Evolutionary conservation across 257 asterid genomes (phyloP).

Genomic region (Solanum rostratum): DNA sequence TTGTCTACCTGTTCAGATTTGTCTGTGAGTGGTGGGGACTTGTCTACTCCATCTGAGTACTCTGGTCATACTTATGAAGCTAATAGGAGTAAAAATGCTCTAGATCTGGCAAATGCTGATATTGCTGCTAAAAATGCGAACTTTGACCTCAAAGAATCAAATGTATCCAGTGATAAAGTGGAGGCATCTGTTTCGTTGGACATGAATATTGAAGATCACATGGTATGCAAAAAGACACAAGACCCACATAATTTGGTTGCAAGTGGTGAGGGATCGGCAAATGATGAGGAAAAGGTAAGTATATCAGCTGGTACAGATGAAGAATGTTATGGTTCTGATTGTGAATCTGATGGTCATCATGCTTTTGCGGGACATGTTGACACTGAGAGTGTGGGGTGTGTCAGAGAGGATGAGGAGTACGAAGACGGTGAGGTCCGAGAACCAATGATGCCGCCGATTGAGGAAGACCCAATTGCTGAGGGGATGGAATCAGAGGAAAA

Average conservation of each 20-base stretch:
- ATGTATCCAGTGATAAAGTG: slow-evolving; percentile 8
- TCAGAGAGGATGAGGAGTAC: slow-evolving; percentile 58
- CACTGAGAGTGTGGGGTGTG: slow-evolving; percentile 5
- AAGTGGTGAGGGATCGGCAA: slow-evolving; percentile 22
- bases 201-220: slow-evolving; percentile 13
- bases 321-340: slow-evolving; percentile 43
- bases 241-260: slow-evolving; percentile 13
- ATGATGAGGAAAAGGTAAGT: slow-evolving; percentile 38
- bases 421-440: slow-evolving; percentile 94
- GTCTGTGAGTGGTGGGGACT: slow-evolving; percentile 23
- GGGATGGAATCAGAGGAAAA: slow-evolving; percentile 12
- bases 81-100: slow-evolving; percentile 2
- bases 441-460: slow-evolving; percentile 17
- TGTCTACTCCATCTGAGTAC: slow-evolving; percentile 36
- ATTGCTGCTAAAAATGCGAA: slow-evolving; percentile 12
- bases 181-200: slow-evolving; percentile 3
- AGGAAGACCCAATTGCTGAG: slow-evolving; percentile 18
- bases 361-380: slow-evolving; percentile 10
- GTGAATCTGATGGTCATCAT: slow-evolving; percentile 39
- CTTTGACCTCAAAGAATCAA: slow-evolving; percentile 14
- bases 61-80: slow-evolving; percentile 29
- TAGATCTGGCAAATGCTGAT: slow-evolving; percentile 16
- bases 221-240: slow-evolving; percentile 14
- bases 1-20: slow-evolving; percentile 39
- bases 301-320: slow-evolving; percentile 41